Evolutionary conservation across 768 basidiomycete species (phyloP), one percentile per base, ranked within the genome.

Genomic region (Auriscalpium vulgare): DNA sequence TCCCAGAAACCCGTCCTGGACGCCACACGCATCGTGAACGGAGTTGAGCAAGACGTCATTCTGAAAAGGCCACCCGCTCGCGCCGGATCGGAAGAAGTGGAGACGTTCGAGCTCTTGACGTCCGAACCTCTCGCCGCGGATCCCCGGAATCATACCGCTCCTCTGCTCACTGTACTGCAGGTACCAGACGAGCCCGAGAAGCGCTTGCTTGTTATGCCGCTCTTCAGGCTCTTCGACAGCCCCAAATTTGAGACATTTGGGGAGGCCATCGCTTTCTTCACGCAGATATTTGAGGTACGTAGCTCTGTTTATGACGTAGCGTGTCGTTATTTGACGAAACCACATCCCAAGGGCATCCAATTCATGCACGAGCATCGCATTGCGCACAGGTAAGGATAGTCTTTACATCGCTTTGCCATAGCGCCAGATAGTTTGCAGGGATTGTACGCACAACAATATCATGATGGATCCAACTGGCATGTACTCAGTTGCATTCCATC

Each of bases 281-380:
- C 56, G 4, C 66, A 68, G 43, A 37, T 64, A 2, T 51, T 68
- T 36, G 61, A 69, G 56, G 67, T 63, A 47, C 1, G 57, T 3
- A 47, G 8, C 7, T 8, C 4, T 52, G 3, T 4, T 4, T 14
- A 36, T 10, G 14, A 11, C 5, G 11, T 14, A 17, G n/a, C 3
- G 6, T 3, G 11, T 43, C 3, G 7, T 17, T 2, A 43, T 11
- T 13, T 13, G 37, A 37, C 35, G 21, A 46, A 16, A 14, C 23
- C 38, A 35, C 23, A 19, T 51, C 9, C 46, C 10, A 34, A 65
- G 64, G 65, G 62, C 13, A 49, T 66, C 19, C 60, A 56, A 10
- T 63, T 66, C 47, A 58, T 66, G 64, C 65, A 65, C 47, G 43
- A 61, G n/a, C n/a, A n/a, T n/a, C n/a, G n/a, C n/a, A n/a, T n/a